Evolutionary conservation across 352 stramenopile genomes (phyloP).

Genomic region (Phytophthora cryptogea): DNA sequence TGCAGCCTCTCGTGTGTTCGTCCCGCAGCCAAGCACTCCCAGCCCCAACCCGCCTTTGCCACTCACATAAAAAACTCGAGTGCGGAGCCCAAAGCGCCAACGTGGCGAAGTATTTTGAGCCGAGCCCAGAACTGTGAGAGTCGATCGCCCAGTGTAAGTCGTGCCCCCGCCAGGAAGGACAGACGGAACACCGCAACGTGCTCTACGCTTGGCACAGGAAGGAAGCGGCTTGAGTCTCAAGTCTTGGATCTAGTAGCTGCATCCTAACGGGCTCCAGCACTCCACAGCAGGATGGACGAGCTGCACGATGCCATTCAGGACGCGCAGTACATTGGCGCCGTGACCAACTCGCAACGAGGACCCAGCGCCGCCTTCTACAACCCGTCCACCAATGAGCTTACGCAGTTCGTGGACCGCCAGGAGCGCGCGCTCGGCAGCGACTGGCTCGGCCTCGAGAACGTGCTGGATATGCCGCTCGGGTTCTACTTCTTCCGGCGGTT

Average conservation of each 20-base stretch:
- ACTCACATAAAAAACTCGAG: neutral
- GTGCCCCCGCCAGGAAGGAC: no score
- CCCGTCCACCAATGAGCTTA: constrained; percentile 61
- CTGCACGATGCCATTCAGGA: constrained; percentile 91
- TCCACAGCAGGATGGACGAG: constrained; percentile 68
- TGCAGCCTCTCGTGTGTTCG: neutral
- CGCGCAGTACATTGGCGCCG: constrained; percentile 87
- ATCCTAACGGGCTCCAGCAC: no score
- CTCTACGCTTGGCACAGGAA: no score
- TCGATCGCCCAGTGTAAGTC: neutral
- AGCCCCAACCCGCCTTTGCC: neutral
- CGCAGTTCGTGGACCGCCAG: constrained; percentile 67
- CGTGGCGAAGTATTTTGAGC: neutral
- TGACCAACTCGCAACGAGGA: constrained; percentile 73
- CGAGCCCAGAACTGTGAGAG: neutral
- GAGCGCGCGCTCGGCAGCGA: constrained; percentile 53
- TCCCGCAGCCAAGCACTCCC: no score
- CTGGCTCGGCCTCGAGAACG: constrained; percentile 71
- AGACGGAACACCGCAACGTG: no score
- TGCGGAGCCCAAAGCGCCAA: neutral
- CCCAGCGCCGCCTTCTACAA: constrained; percentile 77
- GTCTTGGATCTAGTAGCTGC: no score
- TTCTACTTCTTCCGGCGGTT: constrained; percentile 85
- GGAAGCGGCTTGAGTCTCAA: no score
- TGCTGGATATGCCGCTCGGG: constrained; percentile 77